Conservation (phyloP, 352 stramenopile species). For the Stephanocyclus meneghinianus region DNA sequence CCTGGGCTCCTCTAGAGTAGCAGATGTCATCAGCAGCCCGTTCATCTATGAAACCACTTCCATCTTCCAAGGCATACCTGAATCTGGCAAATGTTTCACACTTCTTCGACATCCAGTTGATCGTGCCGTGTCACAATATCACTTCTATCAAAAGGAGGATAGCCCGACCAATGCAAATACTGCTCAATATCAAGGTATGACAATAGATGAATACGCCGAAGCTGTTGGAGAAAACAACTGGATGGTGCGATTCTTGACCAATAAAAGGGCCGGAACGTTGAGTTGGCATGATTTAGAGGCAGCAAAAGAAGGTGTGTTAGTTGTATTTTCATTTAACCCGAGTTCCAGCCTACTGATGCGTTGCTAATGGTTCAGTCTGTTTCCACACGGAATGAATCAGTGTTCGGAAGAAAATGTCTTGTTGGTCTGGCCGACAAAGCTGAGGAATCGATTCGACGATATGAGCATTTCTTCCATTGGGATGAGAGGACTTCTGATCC, state of each 20-base stretch:
- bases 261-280: constrained; percentile 41
- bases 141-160: constrained; percentile 53
- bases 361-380: background rate
- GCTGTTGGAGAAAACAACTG: constrained; percentile 53
- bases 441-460: constrained; percentile 49
- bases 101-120: constrained; percentile 68
- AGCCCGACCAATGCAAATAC: constrained; percentile 19
- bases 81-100: constrained; percentile 48
- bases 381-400: background rate
- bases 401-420: constrained; percentile 57
- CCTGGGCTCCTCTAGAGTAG: constrained; percentile 30
- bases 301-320: constrained; percentile 52
- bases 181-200: constrained; percentile 44
- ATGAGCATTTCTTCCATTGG: constrained; percentile 56
- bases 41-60: constrained; percentile 40
- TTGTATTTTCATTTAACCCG: background rate
- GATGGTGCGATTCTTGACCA: constrained; percentile 60
- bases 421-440: constrained; percentile 46
- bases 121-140: constrained; percentile 57
- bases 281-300: constrained; percentile 51
- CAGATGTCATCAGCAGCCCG: constrained; percentile 41
- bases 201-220: constrained; percentile 51
- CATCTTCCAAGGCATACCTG: constrained; percentile 29
- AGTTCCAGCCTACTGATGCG: background rate
- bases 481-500: constrained; percentile 14